Evolutionary conservation across 768 basidiomycete species (phyloP), one percentile per base, ranked within the genome.

Genomic region (Sutorius australiensis): DNA sequence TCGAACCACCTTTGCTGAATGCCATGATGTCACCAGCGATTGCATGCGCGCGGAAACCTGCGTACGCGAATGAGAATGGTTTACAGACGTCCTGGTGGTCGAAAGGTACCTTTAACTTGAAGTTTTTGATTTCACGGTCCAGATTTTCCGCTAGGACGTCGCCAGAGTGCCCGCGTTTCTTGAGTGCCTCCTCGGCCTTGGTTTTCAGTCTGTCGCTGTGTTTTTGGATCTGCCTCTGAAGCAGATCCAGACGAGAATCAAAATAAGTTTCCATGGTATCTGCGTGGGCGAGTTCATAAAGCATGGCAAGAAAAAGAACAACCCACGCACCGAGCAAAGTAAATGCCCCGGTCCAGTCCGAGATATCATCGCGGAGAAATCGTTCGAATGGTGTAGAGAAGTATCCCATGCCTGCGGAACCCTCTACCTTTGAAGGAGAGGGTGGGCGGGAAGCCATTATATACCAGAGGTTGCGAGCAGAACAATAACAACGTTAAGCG

Each of bases 261-360:
- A 94, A 95, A 66, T 88, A 97, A 0, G 94, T 97, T 72, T 97
- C 94, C 68, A 94, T 76, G 9, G 94, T 95, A 70, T 97, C 94
- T 95, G 62, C 12, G 6, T 6, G 17, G 24, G 41, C 19, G 7
- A 34, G n/a, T 48, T 54, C 27, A 45, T 48, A 8, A 8, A 48
- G 38, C 1, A 39, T 12, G 6, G 10, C 16, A 14, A 21, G 45
- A 19, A 16, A 21, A 24, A 52, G 47, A 30, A 14, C 27, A 3
- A 30, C 32, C 48, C 41, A 69, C 80, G 52, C 64, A 92, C 92
- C 93, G 6, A 95, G 76, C 27, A 95, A 73, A 3, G 93, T 94
- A 63, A 94, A 89, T 31, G 89, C 91, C 59, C 87, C 82, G 38
- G 87, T 72, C 82, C 86, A 85, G 61, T 87, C 91, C 41, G 81